phyloP scores from a whole-genome alignment of 495 filamentous ascomycete species.

The Achaetomiella virescens region DNA sequence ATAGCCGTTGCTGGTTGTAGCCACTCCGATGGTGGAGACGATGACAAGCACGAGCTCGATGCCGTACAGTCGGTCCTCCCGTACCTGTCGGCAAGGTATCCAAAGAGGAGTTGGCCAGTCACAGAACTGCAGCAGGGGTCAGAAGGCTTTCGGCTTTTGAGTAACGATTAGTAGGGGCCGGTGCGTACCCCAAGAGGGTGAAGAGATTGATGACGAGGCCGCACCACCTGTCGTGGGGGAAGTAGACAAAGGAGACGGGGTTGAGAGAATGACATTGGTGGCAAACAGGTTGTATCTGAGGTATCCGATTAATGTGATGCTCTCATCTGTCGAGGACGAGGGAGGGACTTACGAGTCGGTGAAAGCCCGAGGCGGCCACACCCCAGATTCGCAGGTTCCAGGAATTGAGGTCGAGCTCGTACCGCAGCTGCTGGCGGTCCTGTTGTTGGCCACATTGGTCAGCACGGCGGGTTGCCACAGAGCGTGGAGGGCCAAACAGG shows the following conservation, averaged over 20 bases:
- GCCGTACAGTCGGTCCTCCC: slow-evolving; percentile 75
- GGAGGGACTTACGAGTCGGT: slow-evolving; percentile 52
- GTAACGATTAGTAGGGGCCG: not conserved
- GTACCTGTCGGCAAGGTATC: slow-evolving; percentile 66
- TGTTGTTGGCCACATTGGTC: not conserved
- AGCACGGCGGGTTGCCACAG: not conserved
- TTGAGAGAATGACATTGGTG: slow-evolving; percentile 58
- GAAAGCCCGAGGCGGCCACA: slow-evolving; percentile 61
- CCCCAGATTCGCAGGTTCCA: slow-evolving; percentile 41
- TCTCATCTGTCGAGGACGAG: slow-evolving; percentile 3
- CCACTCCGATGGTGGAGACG: slow-evolving; percentile 62
- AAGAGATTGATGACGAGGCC: slow-evolving; percentile 51
- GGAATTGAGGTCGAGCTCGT: slow-evolving; percentile 34
- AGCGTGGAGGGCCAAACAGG: not conserved
- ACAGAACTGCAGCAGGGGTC: slow-evolving; percentile 13
- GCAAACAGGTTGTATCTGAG: slow-evolving; percentile 52
- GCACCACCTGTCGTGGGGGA: slow-evolving; percentile 33
- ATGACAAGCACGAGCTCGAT: slow-evolving; percentile 76
- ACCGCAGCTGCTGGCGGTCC: slow-evolving; percentile 33
- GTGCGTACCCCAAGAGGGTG: slow-evolving; percentile 49
- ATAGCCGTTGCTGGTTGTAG: slow-evolving; percentile 52
- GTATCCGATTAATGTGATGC: not conserved
- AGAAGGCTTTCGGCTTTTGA: not conserved
- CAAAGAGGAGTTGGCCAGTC: slow-evolving; percentile 67
- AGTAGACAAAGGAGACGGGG: slow-evolving; percentile 60